Evolutionary conservation across 495 filamentous ascomycete species (phyloP).

Genomic region (Podospora pseudocomata): DNA sequence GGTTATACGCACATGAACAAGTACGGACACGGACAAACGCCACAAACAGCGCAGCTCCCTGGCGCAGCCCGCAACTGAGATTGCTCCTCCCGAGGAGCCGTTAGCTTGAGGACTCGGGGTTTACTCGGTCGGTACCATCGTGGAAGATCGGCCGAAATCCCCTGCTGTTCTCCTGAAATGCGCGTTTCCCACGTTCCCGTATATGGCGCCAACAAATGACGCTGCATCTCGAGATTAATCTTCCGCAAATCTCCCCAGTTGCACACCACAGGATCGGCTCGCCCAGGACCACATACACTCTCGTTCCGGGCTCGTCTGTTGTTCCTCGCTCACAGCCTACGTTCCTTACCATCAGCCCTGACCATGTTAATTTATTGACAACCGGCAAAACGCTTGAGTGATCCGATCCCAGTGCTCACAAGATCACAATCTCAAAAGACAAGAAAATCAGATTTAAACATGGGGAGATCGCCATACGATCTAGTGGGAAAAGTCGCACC

Average conservation of each 20-base stretch:
- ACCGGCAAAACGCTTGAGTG: constrained; percentile 29
- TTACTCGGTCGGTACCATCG: not conserved
- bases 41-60: constrained; percentile 9
- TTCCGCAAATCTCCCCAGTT: constrained; percentile 12
- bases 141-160: constrained; percentile 14
- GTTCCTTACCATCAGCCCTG: not conserved
- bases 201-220: constrained; percentile 9
- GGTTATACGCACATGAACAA: constrained; percentile 13
- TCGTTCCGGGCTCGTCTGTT: constrained; percentile 20
- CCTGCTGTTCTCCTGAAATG: constrained; percentile 11
- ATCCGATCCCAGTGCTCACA: constrained; percentile 25
- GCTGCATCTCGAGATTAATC: constrained; percentile 23
- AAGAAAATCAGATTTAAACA: constrained; percentile 23
- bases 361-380: constrained; percentile 20
- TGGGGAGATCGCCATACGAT: constrained; percentile 31
- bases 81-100: constrained; percentile 27
- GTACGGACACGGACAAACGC: not conserved
- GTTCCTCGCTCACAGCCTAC: not conserved
- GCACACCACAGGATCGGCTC: not conserved
- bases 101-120: not conserved
- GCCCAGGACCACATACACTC: constrained; percentile 5
- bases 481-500: constrained; percentile 17
- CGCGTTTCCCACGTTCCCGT: not conserved
- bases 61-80: constrained; percentile 12
- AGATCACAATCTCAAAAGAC: not conserved